Base-by-base conservation (phyloP, 345 rosid genomes). In the Eucalyptus leucophloia region DNA sequence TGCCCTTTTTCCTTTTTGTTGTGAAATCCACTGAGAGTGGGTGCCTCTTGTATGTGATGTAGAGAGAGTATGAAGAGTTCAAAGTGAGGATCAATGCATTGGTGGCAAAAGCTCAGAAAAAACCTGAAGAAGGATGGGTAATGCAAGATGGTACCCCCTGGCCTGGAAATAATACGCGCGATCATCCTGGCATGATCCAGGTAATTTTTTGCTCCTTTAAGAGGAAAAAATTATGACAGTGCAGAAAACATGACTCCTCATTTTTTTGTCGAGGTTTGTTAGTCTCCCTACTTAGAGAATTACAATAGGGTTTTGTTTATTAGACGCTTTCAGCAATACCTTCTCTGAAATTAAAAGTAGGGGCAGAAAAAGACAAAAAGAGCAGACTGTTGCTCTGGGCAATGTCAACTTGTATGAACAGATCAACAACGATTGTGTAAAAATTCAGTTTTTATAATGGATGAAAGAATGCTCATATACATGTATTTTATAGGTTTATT, bases 101-200 rank as follows among this genome's bases (percentile, higher is more conserved):
- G 88, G 99, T 98, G n/a, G 93, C 98, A 49, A 98, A 96, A 88
- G 99, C 99, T 87, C 97, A 93, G 87, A 98, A 98, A 94, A 98
- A 96, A 87, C 99, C 99, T 54, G 99, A 98, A 93, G 99, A 98
- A 94, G 99, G 99, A 83, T 98, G 99, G 99, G 98, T 97, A 87
- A 98, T 98, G 99, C 99, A 98, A 91, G 99, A 98, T 90, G 99
- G 99, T 58, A 98, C 98, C 32, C 99, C 99, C 42, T 98, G 99
- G 99, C 99, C 99, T 9, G 99, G 99, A 19, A 98, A 98, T 94
- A 97, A 94, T 92, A 96, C 98, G 42, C 95, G 99, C n/a, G 99
- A 98, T 91, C 99, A 98, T 91, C 99, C 99, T 60, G 99, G 99
- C 49, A 98, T 98, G 99, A 97, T 98, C 93, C 99, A 98, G 98